phyloP scores from a whole-genome alignment of 371 early-diverging fungal genomes.

The Mortierella polycephala region DNA sequence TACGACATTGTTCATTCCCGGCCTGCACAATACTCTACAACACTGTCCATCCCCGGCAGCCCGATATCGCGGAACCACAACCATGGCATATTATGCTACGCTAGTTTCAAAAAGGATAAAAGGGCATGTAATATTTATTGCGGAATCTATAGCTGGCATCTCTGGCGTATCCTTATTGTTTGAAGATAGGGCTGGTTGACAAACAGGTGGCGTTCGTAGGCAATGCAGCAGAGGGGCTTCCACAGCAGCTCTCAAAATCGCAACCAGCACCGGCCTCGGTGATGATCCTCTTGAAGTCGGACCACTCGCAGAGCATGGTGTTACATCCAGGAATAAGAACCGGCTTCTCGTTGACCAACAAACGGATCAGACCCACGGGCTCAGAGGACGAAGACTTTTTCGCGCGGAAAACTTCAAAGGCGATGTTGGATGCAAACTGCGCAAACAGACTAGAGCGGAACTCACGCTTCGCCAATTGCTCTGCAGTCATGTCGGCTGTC shows the following conservation, averaged over 20 bases:
- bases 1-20: too few species aligned
- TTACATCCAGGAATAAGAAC: constrained; percentile 16
- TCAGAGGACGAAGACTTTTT: constrained; percentile 2
- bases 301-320: constrained; percentile 21
- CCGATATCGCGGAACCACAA: too few species aligned
- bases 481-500: constrained; percentile 20
- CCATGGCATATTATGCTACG: too few species aligned
- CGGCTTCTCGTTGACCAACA: constrained; percentile 35
- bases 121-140: too few species aligned
- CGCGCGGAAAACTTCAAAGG: constrained; percentile 19
- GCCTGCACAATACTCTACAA: too few species aligned
- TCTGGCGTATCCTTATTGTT: not conserved
- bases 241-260: constrained; percentile 28
- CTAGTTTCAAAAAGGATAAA: too few species aligned
- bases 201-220: constrained; percentile 2
- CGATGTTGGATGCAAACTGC: constrained; percentile 23
- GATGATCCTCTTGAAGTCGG: constrained; percentile 9
- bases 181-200: not conserved
- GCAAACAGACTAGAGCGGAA: constrained; percentile 17
- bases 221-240: not conserved
- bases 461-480: constrained; percentile 10
- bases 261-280: constrained; percentile 12
- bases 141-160: too few species aligned
- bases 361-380: constrained; percentile 14
- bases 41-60: too few species aligned